Evolutionary conservation across 805 yeast genomes (phyloP).

Genomic region (Suhomyces prunicola): DNA sequence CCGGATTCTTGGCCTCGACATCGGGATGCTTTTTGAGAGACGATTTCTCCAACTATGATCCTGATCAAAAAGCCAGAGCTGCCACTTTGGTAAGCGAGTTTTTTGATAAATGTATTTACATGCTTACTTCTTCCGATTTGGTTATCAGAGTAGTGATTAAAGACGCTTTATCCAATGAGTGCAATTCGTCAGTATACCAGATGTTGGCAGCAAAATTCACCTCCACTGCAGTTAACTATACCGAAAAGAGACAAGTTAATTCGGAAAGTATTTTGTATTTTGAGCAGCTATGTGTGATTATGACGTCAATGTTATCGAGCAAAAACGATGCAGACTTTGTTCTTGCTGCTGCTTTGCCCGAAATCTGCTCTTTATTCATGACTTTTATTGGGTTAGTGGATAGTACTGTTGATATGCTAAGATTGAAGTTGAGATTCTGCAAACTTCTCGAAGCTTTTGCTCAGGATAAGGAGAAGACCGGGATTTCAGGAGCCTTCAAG

Average conservation of each 20-base stretch:
- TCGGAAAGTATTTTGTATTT: slow-evolving; percentile 37
- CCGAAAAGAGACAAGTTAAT: slow-evolving; percentile 20
- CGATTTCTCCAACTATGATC: slow-evolving; percentile 21
- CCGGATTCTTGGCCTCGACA: slow-evolving; percentile 70
- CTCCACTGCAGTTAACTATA: slow-evolving; percentile 31
- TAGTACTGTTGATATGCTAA: slow-evolving; percentile 25
- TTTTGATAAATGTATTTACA: slow-evolving; percentile 47
- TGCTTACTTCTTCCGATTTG: slow-evolving; percentile 48
- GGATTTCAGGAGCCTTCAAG: slow-evolving; percentile 44
- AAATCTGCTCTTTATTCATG: slow-evolving; percentile 24
- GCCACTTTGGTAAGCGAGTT: slow-evolving; percentile 42
- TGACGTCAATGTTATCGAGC: slow-evolving; percentile 38
- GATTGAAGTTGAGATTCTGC: slow-evolving; percentile 44
- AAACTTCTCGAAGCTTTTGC: slow-evolving; percentile 37
- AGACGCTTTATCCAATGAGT: slow-evolving; percentile 65
- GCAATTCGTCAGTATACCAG: slow-evolving; percentile 56
- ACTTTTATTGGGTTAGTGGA: slow-evolving; percentile 28
- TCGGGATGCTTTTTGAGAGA: slow-evolving; percentile 57
- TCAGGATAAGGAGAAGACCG: slow-evolving; percentile 26
- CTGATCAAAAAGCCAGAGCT: slow-evolving; percentile 27
- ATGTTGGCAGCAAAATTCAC: slow-evolving; percentile 46
- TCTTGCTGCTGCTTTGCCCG: slow-evolving; percentile 30
- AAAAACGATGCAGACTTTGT: slow-evolving; percentile 36
- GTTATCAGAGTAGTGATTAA: slow-evolving; percentile 66
- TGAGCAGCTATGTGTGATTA: slow-evolving; percentile 49